A percentile compares a stretch with the other conserved stretches of the same genome.
phyloP scores from a whole-genome alignment of 2,329 filamentous ascomycete genomes.

The Fusarium austroafricanum region DNA sequence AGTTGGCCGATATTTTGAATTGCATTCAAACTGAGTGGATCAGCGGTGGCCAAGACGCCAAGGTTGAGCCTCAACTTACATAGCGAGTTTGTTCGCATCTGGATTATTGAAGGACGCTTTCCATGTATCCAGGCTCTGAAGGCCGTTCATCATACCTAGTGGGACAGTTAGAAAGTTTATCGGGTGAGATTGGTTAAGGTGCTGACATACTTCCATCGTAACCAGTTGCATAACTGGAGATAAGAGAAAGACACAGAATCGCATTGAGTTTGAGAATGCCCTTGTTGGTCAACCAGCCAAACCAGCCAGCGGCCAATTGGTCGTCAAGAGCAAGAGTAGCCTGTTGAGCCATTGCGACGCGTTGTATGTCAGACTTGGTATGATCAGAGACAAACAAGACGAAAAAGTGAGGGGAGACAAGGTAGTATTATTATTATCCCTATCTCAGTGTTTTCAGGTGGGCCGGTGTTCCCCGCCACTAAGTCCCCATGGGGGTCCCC shows the following conservation, averaged over 20 bases:
- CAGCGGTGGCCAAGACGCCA: accelerated
- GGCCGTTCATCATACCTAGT: slow-evolving; percentile 24
- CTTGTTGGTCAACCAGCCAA: slow-evolving; percentile 17
- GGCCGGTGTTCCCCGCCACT: slow-evolving; percentile 20
- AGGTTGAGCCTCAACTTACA: background rate
- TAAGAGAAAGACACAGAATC: slow-evolving; percentile 18
- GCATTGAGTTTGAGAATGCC: slow-evolving; percentile 23
- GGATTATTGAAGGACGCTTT: slow-evolving; percentile 14
- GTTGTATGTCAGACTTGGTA: too few species aligned
- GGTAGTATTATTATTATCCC: slow-evolving; percentile 20
- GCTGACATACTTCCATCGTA: slow-evolving; percentile 11
- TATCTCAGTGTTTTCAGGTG: background rate
- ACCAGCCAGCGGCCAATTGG: slow-evolving; percentile 21
- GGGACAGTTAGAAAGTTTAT: background rate
- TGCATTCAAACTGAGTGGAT: slow-evolving; percentile 3
- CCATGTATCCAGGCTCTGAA: slow-evolving; percentile 20
- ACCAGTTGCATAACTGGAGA: slow-evolving; percentile 17
- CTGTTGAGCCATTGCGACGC: slow-evolving; percentile 20
- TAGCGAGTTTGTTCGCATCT: slow-evolving; percentile 10
- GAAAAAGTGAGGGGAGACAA: slow-evolving; percentile 8
- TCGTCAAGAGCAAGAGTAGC: slow-evolving; percentile 19
- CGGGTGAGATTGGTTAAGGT: too few species aligned
- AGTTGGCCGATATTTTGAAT: slow-evolving; percentile 23
- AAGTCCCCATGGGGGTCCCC: slow-evolving; percentile 20
- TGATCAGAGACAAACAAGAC: background rate